Percentiles rank a stretch among this genome's conserved stretches.
These are phyloP conservation scores for Cladosporium sp. DNA, from an alignment of 2,329 filamentous ascomycete genomes.

Conservation along the genomic window DNA sequence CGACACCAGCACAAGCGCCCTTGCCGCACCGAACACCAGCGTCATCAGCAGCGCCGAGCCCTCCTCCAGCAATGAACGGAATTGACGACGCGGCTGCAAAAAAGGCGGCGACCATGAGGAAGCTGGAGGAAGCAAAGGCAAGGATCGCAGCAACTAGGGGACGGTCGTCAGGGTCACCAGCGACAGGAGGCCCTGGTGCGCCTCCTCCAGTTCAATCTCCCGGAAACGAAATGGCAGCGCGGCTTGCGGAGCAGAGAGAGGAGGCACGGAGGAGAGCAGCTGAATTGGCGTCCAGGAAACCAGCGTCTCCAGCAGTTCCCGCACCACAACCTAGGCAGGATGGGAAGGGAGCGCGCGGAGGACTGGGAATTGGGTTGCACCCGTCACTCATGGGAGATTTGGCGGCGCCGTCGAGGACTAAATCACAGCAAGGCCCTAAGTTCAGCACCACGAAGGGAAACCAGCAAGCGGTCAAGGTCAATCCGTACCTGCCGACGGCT, in stretches of 20 bases:
- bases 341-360: constrained; percentile 52
- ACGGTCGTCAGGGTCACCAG: constrained; percentile 12
- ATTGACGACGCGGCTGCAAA: constrained; percentile 17
- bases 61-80: constrained; percentile 1
- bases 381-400: constrained; percentile 59
- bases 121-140: constrained; percentile 31
- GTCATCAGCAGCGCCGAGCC: constrained; percentile 12
- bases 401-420: constrained; percentile 34
- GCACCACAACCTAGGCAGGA: constrained; percentile 40
- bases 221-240: constrained; percentile 11
- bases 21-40: constrained; percentile 14
- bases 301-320: not conserved
- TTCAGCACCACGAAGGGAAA: constrained; percentile 52
- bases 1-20: constrained; percentile 12
- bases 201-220: not conserved
- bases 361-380: constrained; percentile 69
- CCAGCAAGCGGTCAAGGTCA: constrained; percentile 42
- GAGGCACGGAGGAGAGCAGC: constrained; percentile 8
- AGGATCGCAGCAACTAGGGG: constrained; percentile 23
- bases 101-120: constrained; percentile 25
- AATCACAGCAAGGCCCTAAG: constrained; percentile 42
- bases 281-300: constrained; percentile 1
- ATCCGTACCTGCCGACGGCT: constrained; percentile 34
- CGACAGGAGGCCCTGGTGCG: constrained; percentile 8
- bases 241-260: constrained; percentile 9